Conservation (phyloP, 2,329 filamentous ascomycete genomes). For the Anthostomella pinea region DNA sequence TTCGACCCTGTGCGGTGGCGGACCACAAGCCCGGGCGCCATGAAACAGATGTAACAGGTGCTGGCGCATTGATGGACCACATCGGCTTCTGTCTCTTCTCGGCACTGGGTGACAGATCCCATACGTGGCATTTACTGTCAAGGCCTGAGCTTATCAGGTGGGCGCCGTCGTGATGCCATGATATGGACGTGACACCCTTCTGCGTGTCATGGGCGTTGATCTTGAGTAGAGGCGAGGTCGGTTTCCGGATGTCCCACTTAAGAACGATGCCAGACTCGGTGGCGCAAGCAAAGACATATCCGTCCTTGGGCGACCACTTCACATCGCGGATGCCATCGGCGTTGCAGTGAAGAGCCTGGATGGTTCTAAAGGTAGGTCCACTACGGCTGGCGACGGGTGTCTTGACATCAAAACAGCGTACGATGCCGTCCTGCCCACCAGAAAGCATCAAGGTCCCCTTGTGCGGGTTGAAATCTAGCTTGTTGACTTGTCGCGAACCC, state of each 20-base stretch:
- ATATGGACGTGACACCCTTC: constrained; percentile 56
- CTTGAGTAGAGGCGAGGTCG: constrained; percentile 51
- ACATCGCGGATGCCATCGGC: constrained; percentile 59
- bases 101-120: constrained; percentile 59
- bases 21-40: constrained; percentile 67
- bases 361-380: constrained; percentile 48
- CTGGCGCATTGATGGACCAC: constrained; percentile 59
- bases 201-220: constrained; percentile 57
- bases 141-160: constrained; percentile 62
- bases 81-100: constrained; percentile 65
- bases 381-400: constrained; percentile 45
- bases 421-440: constrained; percentile 62
- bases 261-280: constrained; percentile 60
- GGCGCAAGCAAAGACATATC: constrained; percentile 61
- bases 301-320: constrained; percentile 63
- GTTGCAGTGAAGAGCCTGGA: constrained; percentile 49
- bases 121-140: constrained; percentile 62
- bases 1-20: constrained; percentile 57
- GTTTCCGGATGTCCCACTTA: constrained; percentile 62
- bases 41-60: constrained; percentile 55
- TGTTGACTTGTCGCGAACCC: constrained; percentile 62
- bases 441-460: constrained; percentile 56
- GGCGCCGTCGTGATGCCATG: constrained; percentile 67
- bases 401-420: constrained; percentile 59
- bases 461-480: constrained; percentile 61